Conservation (phyloP, 164 flowering plant genomes). For the Annona cherimola region DNA sequence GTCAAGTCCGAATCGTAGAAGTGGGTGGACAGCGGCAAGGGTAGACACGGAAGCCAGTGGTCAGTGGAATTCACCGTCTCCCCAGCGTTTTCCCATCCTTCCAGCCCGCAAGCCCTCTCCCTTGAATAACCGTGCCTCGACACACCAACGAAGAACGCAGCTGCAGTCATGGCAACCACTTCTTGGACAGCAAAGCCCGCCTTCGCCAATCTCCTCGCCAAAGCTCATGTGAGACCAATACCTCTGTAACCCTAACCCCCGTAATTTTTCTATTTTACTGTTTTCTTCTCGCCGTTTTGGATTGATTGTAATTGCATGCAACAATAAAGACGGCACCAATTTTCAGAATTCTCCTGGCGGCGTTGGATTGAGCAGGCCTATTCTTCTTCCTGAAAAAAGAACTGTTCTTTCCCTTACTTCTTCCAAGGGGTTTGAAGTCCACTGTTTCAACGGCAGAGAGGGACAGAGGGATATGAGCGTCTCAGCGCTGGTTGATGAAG, state of each 20-base stretch:
- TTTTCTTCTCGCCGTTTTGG: background rate
- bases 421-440: background rate
- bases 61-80: too few relatives aligned
- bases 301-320: too few relatives aligned
- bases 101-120: too few relatives aligned
- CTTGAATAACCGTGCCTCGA: too few relatives aligned
- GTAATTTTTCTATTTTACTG: too few relatives aligned
- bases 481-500: background rate
- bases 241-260: background rate
- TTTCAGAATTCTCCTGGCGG: background rate
- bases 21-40: too few relatives aligned
- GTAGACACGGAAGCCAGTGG: too few relatives aligned
- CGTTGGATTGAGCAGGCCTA: background rate
- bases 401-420: background rate
- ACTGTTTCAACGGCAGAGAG: background rate
- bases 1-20: too few relatives aligned
- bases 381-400: background rate
- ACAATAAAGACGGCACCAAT: background rate
- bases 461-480: conserved; percentile 3
- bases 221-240: background rate
- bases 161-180: background rate
- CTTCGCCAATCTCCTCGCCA: background rate
- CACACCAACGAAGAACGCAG: too few relatives aligned
- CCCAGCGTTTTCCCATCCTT: too few relatives aligned
- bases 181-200: background rate